Evolutionary conservation across 148 eudicot genomes (phyloP).

Genomic region (Dysphania ambrosioides): DNA sequence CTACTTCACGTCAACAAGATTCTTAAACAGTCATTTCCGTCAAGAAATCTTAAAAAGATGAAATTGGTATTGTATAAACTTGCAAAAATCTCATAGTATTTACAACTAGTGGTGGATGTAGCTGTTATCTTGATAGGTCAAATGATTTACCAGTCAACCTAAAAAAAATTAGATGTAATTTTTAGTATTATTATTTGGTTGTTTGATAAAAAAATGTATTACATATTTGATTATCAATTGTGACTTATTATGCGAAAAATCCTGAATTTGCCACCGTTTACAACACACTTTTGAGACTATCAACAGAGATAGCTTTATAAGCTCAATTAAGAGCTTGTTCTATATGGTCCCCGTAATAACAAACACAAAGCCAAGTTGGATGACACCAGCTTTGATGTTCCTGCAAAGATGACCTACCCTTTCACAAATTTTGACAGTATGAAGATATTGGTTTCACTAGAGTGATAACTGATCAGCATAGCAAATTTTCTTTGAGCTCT

Average conservation of each 20-base stretch:
- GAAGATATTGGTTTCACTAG: not conserved
- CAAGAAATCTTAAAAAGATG: too few species aligned
- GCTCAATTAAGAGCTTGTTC: not conserved
- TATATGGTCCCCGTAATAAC: not conserved
- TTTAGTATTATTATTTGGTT: too few species aligned
- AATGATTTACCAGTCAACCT: too few species aligned
- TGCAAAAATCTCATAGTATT: too few species aligned
- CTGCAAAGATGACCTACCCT: not conserved
- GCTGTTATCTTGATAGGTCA: too few species aligned
- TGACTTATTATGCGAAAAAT: too few species aligned
- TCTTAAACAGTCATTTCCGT: too few species aligned
- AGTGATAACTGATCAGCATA: slow-evolving; percentile 6
- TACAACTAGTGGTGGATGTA: too few species aligned
- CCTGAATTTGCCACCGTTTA: not conserved
- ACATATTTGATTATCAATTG: too few species aligned
- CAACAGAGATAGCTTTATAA: not conserved
- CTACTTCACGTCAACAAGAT: too few species aligned
- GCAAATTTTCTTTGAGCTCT: slow-evolving; percentile 57
- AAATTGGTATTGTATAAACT: too few species aligned
- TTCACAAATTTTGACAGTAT: not conserved
- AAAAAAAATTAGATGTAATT: too few species aligned
- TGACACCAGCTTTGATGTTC: not conserved
- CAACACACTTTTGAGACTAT: not conserved
- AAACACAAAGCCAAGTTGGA: not conserved
- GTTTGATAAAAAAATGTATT: not conserved